These are phyloP conservation scores for Ganoderma leucocontextum DNA, from an alignment of 1,284 basidiomycete genomes.

Conservation along the genomic window DNA sequence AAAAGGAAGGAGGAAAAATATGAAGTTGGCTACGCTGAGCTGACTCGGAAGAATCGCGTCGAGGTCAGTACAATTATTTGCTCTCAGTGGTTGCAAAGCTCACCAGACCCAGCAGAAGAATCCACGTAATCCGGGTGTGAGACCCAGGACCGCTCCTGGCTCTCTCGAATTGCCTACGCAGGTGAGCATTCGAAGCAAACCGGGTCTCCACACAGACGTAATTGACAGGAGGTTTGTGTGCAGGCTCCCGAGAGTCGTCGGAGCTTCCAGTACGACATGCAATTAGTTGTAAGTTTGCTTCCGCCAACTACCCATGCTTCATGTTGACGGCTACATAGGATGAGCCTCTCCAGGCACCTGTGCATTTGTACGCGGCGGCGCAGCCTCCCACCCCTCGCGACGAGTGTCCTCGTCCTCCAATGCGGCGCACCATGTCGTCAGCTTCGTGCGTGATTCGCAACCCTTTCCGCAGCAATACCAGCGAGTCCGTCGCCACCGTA, in stretches of 20 bases:
- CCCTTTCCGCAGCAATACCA: slow-evolving; percentile 26
- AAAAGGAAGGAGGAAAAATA: slow-evolving; percentile 21
- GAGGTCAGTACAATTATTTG: slow-evolving; percentile 11
- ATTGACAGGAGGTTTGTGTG: not conserved
- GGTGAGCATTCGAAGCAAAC: not conserved
- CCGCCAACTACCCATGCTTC: not conserved
- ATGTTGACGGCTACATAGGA: not conserved
- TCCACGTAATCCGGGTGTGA: not conserved
- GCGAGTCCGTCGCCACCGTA: slow-evolving; percentile 15
- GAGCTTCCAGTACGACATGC: not conserved
- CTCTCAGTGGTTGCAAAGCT: not conserved
- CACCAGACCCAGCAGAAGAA: slow-evolving; percentile 10
- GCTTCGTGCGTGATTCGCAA: slow-evolving; percentile 24
- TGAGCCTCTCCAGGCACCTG: not conserved
- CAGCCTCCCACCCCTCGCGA: not conserved
- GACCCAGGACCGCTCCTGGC: not conserved
- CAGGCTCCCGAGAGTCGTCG: not conserved
- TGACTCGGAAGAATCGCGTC: slow-evolving; percentile 18
- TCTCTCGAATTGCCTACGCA: not conserved
- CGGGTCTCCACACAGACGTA: not conserved
- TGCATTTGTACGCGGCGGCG: not conserved
- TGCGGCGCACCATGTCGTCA: slow-evolving; percentile 8
- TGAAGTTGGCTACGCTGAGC: slow-evolving; percentile 3
- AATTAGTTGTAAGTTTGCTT: not conserved
- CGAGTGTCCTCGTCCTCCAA: slow-evolving; percentile 12